Evolutionary conservation across 2,329 filamentous ascomycete species (phyloP).

Genomic region (Fusarium illudens): DNA sequence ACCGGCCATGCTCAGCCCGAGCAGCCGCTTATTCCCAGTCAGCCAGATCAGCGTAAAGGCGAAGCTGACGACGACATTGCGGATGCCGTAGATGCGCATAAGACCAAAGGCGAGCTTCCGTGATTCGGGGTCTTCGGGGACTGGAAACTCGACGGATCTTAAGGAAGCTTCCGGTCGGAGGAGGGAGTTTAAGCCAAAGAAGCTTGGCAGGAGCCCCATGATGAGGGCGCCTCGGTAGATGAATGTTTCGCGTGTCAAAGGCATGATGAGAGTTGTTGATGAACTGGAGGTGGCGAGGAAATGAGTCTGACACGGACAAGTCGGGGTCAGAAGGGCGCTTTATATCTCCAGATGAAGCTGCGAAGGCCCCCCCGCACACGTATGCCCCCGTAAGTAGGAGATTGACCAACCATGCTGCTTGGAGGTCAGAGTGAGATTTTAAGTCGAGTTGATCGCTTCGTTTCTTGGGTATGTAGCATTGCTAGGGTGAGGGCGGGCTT

Average conservation of each 20-base stretch:
- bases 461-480: too few relatives aligned
- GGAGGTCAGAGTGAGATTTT: not conserved
- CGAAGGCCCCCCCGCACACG: not conserved
- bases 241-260: constrained; percentile 16
- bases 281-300: not conserved
- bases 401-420: not conserved
- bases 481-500: too few relatives aligned
- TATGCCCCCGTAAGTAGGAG: not conserved
- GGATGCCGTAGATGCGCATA: constrained; percentile 24
- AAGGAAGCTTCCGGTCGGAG: constrained; percentile 21
- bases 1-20: constrained; percentile 7
- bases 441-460: not conserved
- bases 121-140: constrained; percentile 18
- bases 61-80: constrained; percentile 33
- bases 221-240: constrained; percentile 23
- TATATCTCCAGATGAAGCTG: not conserved
- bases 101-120: constrained; percentile 12
- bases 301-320: not conserved
- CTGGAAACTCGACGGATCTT: constrained; percentile 16
- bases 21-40: constrained; percentile 12
- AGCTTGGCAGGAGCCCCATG: constrained; percentile 18
- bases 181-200: constrained; percentile 30
- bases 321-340: not conserved
- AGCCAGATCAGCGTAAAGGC: constrained; percentile 25
- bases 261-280: not conserved